These are phyloP conservation scores for Hibiscus syriacus DNA, from an alignment of 345 rosid species.

Conservation along the genomic window DNA sequence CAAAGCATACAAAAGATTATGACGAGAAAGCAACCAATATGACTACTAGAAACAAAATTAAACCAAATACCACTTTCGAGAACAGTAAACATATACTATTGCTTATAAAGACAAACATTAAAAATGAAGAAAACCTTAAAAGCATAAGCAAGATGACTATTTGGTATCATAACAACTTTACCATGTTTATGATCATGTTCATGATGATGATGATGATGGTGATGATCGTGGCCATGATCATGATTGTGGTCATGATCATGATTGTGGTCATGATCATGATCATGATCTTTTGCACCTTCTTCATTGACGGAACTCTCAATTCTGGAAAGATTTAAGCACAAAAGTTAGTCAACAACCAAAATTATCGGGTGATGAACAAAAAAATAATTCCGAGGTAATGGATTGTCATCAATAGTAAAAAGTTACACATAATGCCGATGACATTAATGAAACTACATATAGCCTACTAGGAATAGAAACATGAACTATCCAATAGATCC, in stretches of 20 bases:
- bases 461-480: background rate
- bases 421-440: background rate
- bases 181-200: slow-evolving; percentile 69
- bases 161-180: slow-evolving; percentile 18
- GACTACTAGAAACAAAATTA: background rate
- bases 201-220: slow-evolving; percentile 45
- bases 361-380: background rate
- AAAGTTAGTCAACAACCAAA: slow-evolving; percentile 7
- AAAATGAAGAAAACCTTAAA: background rate
- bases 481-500: background rate
- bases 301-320: slow-evolving; percentile 70
- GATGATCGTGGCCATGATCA: slow-evolving; percentile 39
- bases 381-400: background rate
- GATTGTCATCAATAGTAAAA: background rate
- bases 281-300: slow-evolving; percentile 48
- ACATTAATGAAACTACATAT: background rate
- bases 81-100: background rate
- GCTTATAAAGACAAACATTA: background rate
- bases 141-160: slow-evolving; percentile 1
- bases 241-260: slow-evolving; percentile 44
- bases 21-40: background rate
- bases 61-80: background rate
- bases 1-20: background rate
- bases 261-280: slow-evolving; percentile 19
- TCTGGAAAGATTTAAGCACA: slow-evolving; percentile 32